A percentile compares a stretch with the other conserved stretches of the same genome.
These are phyloP conservation scores for Baorangia bicolor DNA, from an alignment of 768 basidiomycete species.

Conservation along the genomic window DNA sequence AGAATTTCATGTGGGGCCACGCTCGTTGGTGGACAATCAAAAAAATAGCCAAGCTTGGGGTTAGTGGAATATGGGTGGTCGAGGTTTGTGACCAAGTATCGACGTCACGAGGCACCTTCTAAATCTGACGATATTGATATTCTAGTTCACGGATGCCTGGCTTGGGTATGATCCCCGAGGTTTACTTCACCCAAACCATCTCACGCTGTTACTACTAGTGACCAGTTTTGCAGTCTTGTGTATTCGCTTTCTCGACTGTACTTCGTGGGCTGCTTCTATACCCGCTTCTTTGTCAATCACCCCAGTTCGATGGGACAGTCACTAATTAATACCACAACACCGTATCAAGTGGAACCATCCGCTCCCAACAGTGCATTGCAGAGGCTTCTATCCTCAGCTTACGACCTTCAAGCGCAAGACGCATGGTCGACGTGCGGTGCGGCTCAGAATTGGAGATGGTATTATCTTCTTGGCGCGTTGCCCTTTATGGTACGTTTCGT, in stretches of 20 bases:
- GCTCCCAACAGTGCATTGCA: not conserved
- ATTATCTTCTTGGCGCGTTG: constrained; percentile 57
- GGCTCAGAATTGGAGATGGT: constrained; percentile 55
- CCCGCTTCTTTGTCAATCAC: constrained; percentile 10
- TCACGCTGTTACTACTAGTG: constrained; percentile 41
- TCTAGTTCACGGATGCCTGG: constrained; percentile 86
- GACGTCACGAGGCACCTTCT: not conserved
- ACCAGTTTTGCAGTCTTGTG: constrained; percentile 78
- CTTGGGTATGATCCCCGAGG: constrained; percentile 55
- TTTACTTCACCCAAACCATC: not conserved
- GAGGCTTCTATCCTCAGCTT: constrained; percentile 3
- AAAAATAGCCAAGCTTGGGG: constrained; percentile 58
- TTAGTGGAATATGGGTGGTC: constrained; percentile 69
- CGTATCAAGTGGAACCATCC: not conserved
- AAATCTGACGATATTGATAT: constrained; percentile 5
- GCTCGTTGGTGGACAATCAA: constrained; percentile 78
- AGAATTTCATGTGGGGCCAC: constrained; percentile 39
- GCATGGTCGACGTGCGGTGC: constrained; percentile 45
- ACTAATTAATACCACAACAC: not conserved
- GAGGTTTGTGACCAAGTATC: constrained; percentile 48
- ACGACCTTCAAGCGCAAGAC: constrained; percentile 39
- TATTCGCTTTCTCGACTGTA: constrained; percentile 75
- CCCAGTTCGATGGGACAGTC: not conserved
- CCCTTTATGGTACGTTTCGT: constrained; percentile 77
- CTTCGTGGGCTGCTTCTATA: constrained; percentile 74